Conservation (phyloP, 371 early-diverging fungal species). For the Cokeromyces recurvatus region DNA sequence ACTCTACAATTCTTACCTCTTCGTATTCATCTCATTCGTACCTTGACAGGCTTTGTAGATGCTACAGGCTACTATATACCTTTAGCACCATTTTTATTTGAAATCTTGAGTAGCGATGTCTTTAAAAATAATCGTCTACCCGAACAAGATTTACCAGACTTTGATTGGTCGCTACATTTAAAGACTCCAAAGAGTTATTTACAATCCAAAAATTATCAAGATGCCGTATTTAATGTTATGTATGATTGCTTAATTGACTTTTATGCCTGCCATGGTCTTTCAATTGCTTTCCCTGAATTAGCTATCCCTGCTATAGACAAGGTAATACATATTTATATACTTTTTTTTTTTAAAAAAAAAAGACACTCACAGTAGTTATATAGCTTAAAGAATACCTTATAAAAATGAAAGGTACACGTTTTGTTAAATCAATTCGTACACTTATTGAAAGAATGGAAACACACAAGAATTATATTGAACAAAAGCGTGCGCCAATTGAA, state of each 20-base stretch:
- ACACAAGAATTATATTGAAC: conserved; percentile 72
- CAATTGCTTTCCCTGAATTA: conserved; percentile 93
- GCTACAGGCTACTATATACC: conserved; percentile 42
- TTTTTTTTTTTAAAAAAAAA: background rate
- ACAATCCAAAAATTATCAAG: conserved; percentile 75
- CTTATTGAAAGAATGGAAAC: conserved; percentile 83
- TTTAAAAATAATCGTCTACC: conserved; percentile 44
- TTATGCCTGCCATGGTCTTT: conserved; percentile 69
- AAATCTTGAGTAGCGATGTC: conserved; percentile 59
- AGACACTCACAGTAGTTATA: background rate
- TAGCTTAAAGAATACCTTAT: conserved; percentile 54
- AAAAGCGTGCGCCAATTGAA: conserved; percentile 67
- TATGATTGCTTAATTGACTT: conserved; percentile 71
- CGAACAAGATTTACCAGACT: conserved; percentile 57
- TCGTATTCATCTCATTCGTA: conserved; percentile 77
- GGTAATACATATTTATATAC: conserved; percentile 27
- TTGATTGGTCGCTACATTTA: conserved; percentile 70
- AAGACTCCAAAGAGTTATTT: conserved; percentile 79
- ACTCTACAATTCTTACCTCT: conserved; percentile 85
- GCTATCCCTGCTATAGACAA: conserved; percentile 73
- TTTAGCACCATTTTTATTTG: conserved; percentile 43
- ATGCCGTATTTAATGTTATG: conserved; percentile 66
- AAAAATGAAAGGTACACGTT: conserved; percentile 54
- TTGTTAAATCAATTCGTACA: conserved; percentile 70
- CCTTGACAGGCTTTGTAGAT: conserved; percentile 65